These are phyloP conservation scores for Heliamphora exappendiculata DNA, from an alignment of 148 eudicot species.

Conservation along the genomic window DNA sequence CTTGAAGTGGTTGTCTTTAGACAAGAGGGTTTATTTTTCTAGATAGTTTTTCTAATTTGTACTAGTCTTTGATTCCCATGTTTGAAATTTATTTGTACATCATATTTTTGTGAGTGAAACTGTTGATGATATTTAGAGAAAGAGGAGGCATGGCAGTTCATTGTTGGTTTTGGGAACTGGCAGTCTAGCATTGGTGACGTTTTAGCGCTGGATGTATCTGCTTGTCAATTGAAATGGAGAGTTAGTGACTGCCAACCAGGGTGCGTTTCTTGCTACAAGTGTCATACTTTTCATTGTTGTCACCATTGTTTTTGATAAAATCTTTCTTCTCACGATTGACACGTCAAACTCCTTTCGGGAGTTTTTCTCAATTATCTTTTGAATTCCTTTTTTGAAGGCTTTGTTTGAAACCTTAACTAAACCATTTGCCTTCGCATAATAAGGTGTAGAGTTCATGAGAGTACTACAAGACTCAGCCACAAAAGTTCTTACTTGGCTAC, in stretches of 20 bases:
- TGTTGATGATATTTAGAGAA: constrained; percentile 42
- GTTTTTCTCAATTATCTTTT: too few species aligned
- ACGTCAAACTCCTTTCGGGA: not conserved
- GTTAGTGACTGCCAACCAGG: constrained; percentile 90
- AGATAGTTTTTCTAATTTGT: not conserved
- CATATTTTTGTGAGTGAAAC: not conserved
- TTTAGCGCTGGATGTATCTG: constrained; percentile 74
- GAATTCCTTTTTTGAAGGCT: too few species aligned
- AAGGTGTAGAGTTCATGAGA: too few species aligned
- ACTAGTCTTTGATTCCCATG: not conserved
- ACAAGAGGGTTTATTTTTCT: constrained; percentile 47
- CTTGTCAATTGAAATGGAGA: constrained; percentile 87
- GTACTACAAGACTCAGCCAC: too few species aligned
- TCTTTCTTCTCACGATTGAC: not conserved
- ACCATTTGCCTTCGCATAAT: too few species aligned
- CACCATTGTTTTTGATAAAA: too few species aligned
- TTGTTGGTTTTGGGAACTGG: constrained; percentile 82
- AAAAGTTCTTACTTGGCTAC: too few species aligned
- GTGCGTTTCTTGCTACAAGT: constrained; percentile 35
- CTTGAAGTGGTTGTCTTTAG: constrained; percentile 79
- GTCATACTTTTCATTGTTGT: not conserved
- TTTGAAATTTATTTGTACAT: not conserved
- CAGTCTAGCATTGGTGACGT: constrained; percentile 87
- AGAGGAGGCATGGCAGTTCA: constrained; percentile 70
- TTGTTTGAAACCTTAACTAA: too few species aligned